Evolutionary conservation across 352 stramenopile species (phyloP).

Genomic region (Lagenidium giganteum): DNA sequence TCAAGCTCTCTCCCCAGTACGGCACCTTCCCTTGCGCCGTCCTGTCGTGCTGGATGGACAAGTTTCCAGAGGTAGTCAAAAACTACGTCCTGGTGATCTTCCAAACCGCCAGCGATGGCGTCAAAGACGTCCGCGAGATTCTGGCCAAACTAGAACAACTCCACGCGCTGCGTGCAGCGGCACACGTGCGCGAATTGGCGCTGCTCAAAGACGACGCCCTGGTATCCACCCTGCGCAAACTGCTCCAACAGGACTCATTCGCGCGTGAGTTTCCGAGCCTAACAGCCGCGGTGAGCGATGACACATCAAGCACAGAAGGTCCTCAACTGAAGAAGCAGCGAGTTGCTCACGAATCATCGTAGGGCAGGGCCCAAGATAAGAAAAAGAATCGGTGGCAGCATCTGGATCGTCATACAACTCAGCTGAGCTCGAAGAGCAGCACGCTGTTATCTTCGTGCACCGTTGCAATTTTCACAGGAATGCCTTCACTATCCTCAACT

Average conservation of each 20-base stretch:
- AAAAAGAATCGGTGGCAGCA: too few species aligned
- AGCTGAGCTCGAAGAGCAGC: too few species aligned
- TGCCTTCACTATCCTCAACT: too few species aligned
- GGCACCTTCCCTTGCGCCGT: slow-evolving; percentile 65
- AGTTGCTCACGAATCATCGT: slow-evolving; percentile 21
- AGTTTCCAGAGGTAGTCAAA: slow-evolving; percentile 53
- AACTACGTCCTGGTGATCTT: slow-evolving; percentile 46
- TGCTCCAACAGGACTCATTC: slow-evolving; percentile 16
- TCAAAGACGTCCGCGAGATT: slow-evolving; percentile 48
- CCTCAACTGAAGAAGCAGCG: slow-evolving; percentile 69
- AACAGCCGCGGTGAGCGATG: slow-evolving; percentile 13
- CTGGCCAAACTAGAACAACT: slow-evolving; percentile 60
- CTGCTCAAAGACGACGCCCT: slow-evolving; percentile 49
- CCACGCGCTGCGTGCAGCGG: slow-evolving; percentile 5
- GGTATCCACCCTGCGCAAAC: slow-evolving; percentile 24
- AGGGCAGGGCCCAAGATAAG: too few species aligned
- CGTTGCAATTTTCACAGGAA: too few species aligned
- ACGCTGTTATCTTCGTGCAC: too few species aligned
- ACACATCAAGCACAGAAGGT: slow-evolving; percentile 35
- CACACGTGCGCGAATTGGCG: slow-evolving; percentile 13
- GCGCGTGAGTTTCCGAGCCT: slow-evolving; percentile 21
- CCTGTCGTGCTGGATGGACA: slow-evolving; percentile 66
- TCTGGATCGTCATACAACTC: too few species aligned
- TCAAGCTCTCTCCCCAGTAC: slow-evolving; percentile 60
- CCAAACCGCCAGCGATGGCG: slow-evolving; percentile 23